Conservation (phyloP, 306 rosid species). For the Rosa persica region DNA sequence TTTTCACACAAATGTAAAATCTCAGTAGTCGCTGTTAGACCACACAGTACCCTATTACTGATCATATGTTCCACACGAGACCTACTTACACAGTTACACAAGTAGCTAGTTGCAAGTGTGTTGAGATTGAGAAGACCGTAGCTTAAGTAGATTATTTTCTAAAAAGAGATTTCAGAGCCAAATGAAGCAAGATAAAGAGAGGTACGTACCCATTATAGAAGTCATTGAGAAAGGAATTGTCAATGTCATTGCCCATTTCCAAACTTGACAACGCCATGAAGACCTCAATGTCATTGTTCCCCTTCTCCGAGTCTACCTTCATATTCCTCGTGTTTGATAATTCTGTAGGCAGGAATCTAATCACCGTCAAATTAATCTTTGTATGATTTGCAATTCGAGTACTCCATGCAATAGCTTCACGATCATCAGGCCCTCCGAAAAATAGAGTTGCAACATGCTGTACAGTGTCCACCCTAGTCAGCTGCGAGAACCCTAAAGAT, state of each 20-base stretch:
- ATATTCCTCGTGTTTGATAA: conserved; percentile 21
- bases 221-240: conserved; percentile 66
- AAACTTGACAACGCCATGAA: conserved; percentile 61
- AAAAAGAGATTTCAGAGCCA: background rate
- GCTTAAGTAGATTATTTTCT: too few species aligned
- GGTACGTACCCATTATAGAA: conserved; percentile 59
- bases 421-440: conserved; percentile 82
- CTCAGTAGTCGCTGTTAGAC: too few species aligned
- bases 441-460: conserved; percentile 76
- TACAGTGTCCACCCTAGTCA: conserved; percentile 35
- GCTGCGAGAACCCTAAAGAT: conserved; percentile 54
- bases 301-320: conserved; percentile 17
- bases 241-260: conserved; percentile 51
- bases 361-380: conserved; percentile 57
- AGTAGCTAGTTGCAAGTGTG: background rate
- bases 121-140: background rate
- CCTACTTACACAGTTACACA: background rate
- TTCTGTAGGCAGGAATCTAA: conserved; percentile 42
- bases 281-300: conserved; percentile 44
- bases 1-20: too few species aligned
- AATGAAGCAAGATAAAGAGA: background rate
- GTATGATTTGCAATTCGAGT: conserved; percentile 60
- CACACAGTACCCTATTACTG: too few species aligned
- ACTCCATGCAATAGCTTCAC: conserved; percentile 89
- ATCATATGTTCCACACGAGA: too few species aligned